Conservation (phyloP, 2,329 filamentous ascomycete species). For the Pseudocercospora cruenta region DNA sequence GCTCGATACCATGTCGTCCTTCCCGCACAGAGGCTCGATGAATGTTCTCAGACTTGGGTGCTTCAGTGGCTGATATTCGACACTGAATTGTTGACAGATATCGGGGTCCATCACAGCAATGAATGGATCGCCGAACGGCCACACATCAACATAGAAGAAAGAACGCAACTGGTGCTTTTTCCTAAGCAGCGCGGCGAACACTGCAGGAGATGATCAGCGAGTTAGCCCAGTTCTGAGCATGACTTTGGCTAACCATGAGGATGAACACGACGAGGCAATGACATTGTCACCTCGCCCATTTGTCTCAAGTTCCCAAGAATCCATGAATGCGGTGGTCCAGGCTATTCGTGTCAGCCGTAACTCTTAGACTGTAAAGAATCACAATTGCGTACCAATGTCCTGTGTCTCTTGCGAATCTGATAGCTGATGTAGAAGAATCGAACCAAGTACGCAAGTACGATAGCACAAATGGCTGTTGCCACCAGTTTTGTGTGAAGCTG, state of each 20-base stretch:
- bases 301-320: slow-evolving; percentile 25
- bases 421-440: slow-evolving; percentile 10
- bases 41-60: slow-evolving; percentile 17
- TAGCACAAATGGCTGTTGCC: slow-evolving; percentile 1
- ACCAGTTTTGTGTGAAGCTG: slow-evolving; percentile 6
- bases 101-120: slow-evolving; percentile 28
- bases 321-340: slow-evolving; percentile 30
- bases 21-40: slow-evolving; percentile 25
- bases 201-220: slow-evolving; percentile 8
- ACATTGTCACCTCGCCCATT: slow-evolving; percentile 22
- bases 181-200: slow-evolving; percentile 18
- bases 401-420: slow-evolving; percentile 9
- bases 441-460: slow-evolving; percentile 4
- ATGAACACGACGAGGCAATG: slow-evolving; percentile 10
- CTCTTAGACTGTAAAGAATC: neutral
- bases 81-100: slow-evolving; percentile 26
- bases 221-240: neutral
- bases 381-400: neutral
- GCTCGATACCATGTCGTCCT: slow-evolving; percentile 37
- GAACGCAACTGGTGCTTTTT: slow-evolving; percentile 28
- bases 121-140: slow-evolving; percentile 27
- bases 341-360: slow-evolving; percentile 9
- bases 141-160: slow-evolving; percentile 30
- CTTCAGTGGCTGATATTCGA: slow-evolving; percentile 23
- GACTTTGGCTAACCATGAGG: slow-evolving; percentile 13